Evolutionary conservation across 345 rosid genomes (phyloP).

Genomic region (Populus tremula): DNA sequence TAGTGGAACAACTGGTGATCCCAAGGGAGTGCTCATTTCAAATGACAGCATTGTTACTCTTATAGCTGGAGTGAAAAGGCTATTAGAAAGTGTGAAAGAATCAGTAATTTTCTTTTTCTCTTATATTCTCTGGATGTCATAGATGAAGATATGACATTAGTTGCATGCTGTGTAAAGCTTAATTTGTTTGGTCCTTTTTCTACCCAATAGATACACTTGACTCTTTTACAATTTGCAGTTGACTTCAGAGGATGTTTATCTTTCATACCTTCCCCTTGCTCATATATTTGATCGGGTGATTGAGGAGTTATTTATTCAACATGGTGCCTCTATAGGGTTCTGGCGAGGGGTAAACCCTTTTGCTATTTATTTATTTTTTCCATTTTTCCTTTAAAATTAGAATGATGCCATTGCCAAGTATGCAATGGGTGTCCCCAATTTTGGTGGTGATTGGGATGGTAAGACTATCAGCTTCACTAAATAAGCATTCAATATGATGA

Average conservation of each 20-base stretch:
- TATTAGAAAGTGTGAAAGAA: constrained; percentile 62
- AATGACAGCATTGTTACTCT: constrained; percentile 78
- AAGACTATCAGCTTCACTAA: neutral
- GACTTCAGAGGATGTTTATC: constrained; percentile 64
- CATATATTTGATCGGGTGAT: constrained; percentile 92
- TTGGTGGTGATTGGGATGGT: neutral
- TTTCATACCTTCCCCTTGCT: constrained; percentile 96
- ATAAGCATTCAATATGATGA: constrained; percentile 3
- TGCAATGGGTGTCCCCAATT: neutral
- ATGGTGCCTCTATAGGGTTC: constrained; percentile 85
- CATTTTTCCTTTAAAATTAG: neutral
- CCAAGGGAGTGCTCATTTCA: constrained; percentile 94
- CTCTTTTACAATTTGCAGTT: constrained; percentile 41
- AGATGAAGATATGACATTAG: neutral
- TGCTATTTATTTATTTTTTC: neutral
- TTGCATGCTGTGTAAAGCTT: neutral
- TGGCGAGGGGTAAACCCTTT: constrained; percentile 84
- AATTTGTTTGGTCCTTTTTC: neutral
- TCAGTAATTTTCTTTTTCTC: constrained; percentile 39
- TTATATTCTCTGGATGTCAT: neutral
- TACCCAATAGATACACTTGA: neutral
- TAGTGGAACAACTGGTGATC: constrained; percentile 99
- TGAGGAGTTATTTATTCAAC: constrained; percentile 73
- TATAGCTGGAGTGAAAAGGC: constrained; percentile 63
- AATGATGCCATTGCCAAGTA: neutral